Percentiles rank a stretch among this genome's conserved stretches.
Conservation (phyloP, 148 eudicot species). For the Diospyros lotus region DNA sequence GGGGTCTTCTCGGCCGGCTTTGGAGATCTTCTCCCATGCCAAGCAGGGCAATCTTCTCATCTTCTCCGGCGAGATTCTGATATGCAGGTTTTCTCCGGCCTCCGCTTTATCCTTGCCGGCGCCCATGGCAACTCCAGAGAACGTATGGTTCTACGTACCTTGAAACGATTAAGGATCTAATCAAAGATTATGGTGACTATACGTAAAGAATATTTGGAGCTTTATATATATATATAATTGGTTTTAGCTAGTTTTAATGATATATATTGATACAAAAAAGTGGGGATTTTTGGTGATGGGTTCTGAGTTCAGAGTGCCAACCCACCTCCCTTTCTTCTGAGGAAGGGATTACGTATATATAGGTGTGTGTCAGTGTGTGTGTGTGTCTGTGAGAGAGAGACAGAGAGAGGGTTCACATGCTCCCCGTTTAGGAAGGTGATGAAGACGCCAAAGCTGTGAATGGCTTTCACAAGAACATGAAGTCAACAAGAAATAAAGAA, state of each 20-base stretch:
- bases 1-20: constrained; percentile 73
- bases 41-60: constrained; percentile 19
- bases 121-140: constrained; percentile 2
- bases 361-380: not conserved
- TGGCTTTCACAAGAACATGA: constrained; percentile 6
- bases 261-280: too few species aligned
- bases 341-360: not conserved
- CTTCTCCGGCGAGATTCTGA: constrained; percentile 13
- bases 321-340: constrained; percentile 2
- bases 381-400: not conserved
- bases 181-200: constrained; percentile 11
- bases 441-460: not conserved
- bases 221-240: not conserved
- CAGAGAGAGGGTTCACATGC: constrained; percentile 35
- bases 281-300: not conserved
- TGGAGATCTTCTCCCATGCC: constrained; percentile 33
- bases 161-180: not conserved
- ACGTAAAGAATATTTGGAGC: too few species aligned
- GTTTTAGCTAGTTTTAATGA: too few species aligned
- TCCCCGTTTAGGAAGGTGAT: constrained; percentile 12
- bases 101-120: not conserved
- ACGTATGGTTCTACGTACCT: not conserved
- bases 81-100: not conserved
- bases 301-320: not conserved
- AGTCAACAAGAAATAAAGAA: not conserved